These are phyloP conservation scores for Beta macrorhiza DNA, from an alignment of 179 eudicot genomes.

Conservation along the genomic window DNA sequence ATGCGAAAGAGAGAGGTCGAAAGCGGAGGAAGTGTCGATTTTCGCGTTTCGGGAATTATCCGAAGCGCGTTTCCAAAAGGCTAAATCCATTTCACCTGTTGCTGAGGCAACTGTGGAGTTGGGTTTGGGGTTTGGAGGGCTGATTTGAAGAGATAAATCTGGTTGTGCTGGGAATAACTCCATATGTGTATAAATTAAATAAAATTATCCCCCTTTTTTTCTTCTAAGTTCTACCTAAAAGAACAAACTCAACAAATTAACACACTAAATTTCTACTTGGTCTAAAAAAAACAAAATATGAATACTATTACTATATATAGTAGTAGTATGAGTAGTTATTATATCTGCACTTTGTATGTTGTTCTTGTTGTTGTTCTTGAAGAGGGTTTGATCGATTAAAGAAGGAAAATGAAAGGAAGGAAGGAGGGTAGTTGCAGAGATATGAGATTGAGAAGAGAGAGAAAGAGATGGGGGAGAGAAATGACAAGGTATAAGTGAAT, in stretches of 20 bases:
- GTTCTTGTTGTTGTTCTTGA: conserved; percentile 21
- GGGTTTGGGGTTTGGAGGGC: conserved; percentile 68
- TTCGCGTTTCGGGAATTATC: not conserved
- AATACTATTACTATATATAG: too few relatives aligned
- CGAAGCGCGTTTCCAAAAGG: conserved; percentile 54
- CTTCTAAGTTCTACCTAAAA: not conserved
- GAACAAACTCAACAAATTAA: not conserved
- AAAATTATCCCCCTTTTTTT: not conserved
- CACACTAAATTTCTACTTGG: too few relatives aligned
- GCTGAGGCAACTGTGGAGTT: conserved; percentile 16
- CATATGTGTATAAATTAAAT: conserved; percentile 27
- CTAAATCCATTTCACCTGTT: conserved; percentile 36
- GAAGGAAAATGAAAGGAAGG: not conserved
- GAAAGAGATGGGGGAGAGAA: conserved; percentile 23
- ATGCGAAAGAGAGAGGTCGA: conserved; percentile 30
- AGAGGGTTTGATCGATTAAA: not conserved
- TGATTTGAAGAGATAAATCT: conserved; percentile 76
- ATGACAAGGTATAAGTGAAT: conserved; percentile 49
- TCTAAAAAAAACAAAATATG: too few relatives aligned
- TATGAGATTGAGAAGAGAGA: conserved; percentile 1
- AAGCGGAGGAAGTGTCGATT: conserved; percentile 12
- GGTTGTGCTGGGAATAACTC: conserved; percentile 81
- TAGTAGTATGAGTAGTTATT: too few relatives aligned
- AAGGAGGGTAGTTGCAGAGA: conserved; percentile 20
- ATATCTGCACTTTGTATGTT: too few relatives aligned